Evolutionary conservation across 257 asterid genomes (phyloP).

Genomic region (Ilex aquifolium): DNA sequence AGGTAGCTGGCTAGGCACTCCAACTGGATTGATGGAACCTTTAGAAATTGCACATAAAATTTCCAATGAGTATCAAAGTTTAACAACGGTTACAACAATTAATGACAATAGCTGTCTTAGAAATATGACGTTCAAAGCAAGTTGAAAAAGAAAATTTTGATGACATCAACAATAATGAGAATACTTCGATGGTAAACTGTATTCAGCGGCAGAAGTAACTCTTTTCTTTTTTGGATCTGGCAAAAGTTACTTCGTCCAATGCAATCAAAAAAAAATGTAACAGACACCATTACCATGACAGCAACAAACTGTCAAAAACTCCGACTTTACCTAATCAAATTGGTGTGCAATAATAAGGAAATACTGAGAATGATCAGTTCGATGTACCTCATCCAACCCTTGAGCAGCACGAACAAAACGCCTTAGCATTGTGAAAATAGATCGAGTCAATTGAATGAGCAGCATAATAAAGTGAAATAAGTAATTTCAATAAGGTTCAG

Average conservation of each 20-base stretch:
- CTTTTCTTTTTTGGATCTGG: background rate
- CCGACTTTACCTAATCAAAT: no score
- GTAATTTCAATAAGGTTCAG: background rate
- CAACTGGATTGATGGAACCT: constrained; percentile 58
- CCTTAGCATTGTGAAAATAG: constrained; percentile 27
- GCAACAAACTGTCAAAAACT: no score
- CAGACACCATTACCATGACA: no score
- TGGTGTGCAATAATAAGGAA: no score
- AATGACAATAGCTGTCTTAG: no score
- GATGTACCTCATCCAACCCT: constrained; percentile 59
- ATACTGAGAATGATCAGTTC: no score
- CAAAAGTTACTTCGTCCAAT: no score
- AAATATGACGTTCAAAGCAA: no score
- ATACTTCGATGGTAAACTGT: no score
- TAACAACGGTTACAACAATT: no score
- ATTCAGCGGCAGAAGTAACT: background rate
- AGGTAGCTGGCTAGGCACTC: constrained; percentile 58
- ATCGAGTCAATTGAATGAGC: background rate
- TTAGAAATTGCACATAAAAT: background rate
- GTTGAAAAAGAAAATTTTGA: background rate
- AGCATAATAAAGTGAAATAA: background rate
- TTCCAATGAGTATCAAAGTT: background rate
- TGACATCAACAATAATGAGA: no score
- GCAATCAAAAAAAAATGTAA: no score
- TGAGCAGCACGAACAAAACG: constrained; percentile 86